Base-by-base conservation (phyloP, 139 green algal genomes). In the Klebsormidium nitens region DNA sequence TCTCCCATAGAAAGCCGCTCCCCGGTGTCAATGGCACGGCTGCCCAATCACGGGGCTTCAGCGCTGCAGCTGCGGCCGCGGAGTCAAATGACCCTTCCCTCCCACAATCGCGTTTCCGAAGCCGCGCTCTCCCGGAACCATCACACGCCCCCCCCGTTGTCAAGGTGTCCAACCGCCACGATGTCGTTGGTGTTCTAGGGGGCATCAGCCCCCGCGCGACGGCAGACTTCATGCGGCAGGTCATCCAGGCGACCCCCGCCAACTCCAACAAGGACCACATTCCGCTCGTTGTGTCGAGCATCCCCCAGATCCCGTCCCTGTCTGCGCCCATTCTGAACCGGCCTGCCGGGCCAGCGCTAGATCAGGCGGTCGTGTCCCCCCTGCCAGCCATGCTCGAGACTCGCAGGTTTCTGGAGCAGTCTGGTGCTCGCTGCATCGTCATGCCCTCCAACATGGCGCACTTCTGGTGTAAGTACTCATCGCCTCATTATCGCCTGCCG, bases 401-500 rank as follows among this genome's bases (percentile, higher is more conserved):
- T 5, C 52, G 52, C 5, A 36, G 52, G 52, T 5, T 61, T 6
- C 37, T 61, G 52, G 52, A 61, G 52, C 52, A 61, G 8, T 36
- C 52, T 5, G 52, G 52, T 5, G 52, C 52, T 5, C 5, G 52
- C 31, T 61, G 52, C 52, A 61, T 61, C 37, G 52, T 61, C 5
- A 61, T 61, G 52, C 52, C 52, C 52, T 61, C 31, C 52, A 31
- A 61, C 52, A 32, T 61, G 52, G 52, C 52, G 8, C 52, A 61
- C 8, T 6, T 61, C 31, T 61, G 52, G 52, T 61, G 36, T n/a
- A n/a, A n/a, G n/a, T n/a, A n/a, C n/a, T n/a, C n/a, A n/a, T n/a
- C n/a, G n/a, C n/a, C n/a, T n/a, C n/a, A n/a, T n/a, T n/a, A n/a
- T n/a, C n/a, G n/a, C n/a, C n/a, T n/a, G n/a, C n/a, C n/a, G n/a